These are phyloP conservation scores for Hemisphaericaspora nanyangensis DNA, from an alignment of 805 yeast species.

Conservation along the genomic window DNA sequence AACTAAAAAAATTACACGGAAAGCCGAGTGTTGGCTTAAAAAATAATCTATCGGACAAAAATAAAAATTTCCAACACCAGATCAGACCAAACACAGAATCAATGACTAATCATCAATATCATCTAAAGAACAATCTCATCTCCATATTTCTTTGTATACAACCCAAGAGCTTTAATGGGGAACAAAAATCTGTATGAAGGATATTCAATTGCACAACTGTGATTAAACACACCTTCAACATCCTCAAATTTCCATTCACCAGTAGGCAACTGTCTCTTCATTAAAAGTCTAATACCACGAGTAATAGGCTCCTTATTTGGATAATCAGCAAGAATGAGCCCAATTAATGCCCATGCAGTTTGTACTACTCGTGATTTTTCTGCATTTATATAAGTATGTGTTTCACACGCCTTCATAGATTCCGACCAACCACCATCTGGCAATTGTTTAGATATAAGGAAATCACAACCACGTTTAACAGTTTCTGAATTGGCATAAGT, in stretches of 20 bases:
- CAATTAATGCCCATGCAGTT: conserved; percentile 90
- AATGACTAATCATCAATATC: too few relatives aligned
- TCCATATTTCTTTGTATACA: conserved; percentile 42
- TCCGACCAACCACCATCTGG: conserved; percentile 98
- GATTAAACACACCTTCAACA: conserved; percentile 95
- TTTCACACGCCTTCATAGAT: conserved; percentile 84
- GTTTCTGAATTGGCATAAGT: conserved; percentile 56
- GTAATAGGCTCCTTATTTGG: conserved; percentile 64
- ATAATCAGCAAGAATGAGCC: conserved; percentile 73
- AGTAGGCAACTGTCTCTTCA: conserved; percentile 59
- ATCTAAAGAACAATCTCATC: conserved; percentile 3
- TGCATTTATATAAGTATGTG: conserved; percentile 68
- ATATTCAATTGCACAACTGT: conserved; percentile 86
- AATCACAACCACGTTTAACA: conserved; percentile 81
- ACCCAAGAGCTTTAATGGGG: conserved; percentile 89
- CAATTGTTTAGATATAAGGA: conserved; percentile 68
- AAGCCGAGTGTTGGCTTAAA: too few relatives aligned
- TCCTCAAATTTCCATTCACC: conserved; percentile 89
- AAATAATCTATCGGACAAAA: too few relatives aligned
- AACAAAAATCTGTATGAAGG: conserved; percentile 89
- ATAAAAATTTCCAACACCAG: too few relatives aligned
- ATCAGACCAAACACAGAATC: too few relatives aligned
- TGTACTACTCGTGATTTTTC: conserved; percentile 72
- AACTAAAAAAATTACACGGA: too few relatives aligned
- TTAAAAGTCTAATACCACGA: conserved; percentile 59